Conservation (phyloP, 495 filamentous ascomycete species). For the Daldinia bambusicola region DNA sequence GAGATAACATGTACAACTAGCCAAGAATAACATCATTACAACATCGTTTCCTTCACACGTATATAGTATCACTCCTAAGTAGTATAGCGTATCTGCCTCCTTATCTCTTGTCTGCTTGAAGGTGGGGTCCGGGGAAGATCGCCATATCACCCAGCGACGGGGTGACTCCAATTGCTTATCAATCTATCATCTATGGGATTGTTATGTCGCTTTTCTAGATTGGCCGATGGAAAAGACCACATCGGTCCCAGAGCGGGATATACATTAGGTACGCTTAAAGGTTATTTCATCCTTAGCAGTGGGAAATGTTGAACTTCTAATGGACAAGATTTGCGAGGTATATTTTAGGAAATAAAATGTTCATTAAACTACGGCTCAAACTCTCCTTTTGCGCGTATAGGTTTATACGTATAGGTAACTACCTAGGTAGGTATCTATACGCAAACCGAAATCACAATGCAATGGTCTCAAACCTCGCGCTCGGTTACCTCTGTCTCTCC, state of each 20-base stretch:
- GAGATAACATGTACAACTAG: neutral
- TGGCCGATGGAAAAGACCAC: neutral
- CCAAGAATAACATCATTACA: neutral
- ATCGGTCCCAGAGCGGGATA: too few relatives aligned
- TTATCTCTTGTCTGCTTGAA: constrained; percentile 12
- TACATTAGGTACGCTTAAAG: too few relatives aligned
- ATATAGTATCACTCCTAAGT: neutral
- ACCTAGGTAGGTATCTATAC: too few relatives aligned
- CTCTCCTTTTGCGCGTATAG: too few relatives aligned
- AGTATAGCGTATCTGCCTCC: neutral
- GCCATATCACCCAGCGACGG: constrained; percentile 1
- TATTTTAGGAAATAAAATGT: too few relatives aligned
- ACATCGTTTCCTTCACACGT: neutral
- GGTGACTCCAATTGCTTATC: constrained; percentile 25
- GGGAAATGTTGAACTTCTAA: neutral
- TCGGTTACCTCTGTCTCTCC: constrained; percentile 16
- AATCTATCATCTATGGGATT: too few relatives aligned
- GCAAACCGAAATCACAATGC: too few relatives aligned
- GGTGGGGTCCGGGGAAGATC: constrained; percentile 31
- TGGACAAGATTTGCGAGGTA: neutral
- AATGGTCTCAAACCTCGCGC: neutral
- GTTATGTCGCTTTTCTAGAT: too few relatives aligned
- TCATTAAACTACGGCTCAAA: too few relatives aligned
- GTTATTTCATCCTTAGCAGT: neutral
- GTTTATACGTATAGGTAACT: too few relatives aligned